These are phyloP conservation scores for Oleoguttula mirabilis DNA, from an alignment of 495 filamentous ascomycete species.

Conservation along the genomic window DNA sequence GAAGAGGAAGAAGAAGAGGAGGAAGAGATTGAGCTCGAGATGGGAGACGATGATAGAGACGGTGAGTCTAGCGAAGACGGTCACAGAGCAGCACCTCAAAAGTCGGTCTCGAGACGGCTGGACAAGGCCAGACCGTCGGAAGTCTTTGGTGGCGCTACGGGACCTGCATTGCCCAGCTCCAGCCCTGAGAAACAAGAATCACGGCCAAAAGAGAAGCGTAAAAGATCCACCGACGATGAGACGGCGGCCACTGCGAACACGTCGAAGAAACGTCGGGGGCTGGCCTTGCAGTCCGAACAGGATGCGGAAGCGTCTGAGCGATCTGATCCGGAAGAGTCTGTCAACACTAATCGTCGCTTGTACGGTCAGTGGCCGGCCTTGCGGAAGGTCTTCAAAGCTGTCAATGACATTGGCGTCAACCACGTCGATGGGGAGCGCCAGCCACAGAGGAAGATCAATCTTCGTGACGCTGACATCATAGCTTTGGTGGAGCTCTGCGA, in stretches of 20 bases:
- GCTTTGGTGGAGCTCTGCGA: constrained; percentile 4
- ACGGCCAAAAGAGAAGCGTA: not conserved
- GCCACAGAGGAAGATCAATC: not conserved
- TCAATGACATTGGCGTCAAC: constrained; percentile 10
- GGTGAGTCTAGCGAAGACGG: too few species aligned
- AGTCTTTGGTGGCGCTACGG: not conserved
- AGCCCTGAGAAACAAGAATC: not conserved
- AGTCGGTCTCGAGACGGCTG: too few species aligned
- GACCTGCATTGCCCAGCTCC: not conserved
- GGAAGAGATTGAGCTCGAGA: not conserved
- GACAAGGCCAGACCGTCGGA: too few species aligned
- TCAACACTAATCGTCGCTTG: constrained; percentile 1
- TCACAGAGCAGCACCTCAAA: too few species aligned
- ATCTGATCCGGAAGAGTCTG: not conserved
- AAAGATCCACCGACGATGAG: not conserved
- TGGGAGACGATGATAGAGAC: too few species aligned
- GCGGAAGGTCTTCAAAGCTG: not conserved
- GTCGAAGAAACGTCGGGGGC: not conserved
- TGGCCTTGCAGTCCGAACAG: not conserved
- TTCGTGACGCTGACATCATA: constrained; percentile 4
- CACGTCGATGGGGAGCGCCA: not conserved
- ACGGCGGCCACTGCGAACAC: not conserved
- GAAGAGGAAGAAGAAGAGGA: not conserved
- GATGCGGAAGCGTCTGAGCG: not conserved
- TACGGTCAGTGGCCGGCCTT: constrained; percentile 11